phyloP scores from a whole-genome alignment of 2,329 filamentous ascomycete genomes.

The Hymenoscyphus albidus region DNA sequence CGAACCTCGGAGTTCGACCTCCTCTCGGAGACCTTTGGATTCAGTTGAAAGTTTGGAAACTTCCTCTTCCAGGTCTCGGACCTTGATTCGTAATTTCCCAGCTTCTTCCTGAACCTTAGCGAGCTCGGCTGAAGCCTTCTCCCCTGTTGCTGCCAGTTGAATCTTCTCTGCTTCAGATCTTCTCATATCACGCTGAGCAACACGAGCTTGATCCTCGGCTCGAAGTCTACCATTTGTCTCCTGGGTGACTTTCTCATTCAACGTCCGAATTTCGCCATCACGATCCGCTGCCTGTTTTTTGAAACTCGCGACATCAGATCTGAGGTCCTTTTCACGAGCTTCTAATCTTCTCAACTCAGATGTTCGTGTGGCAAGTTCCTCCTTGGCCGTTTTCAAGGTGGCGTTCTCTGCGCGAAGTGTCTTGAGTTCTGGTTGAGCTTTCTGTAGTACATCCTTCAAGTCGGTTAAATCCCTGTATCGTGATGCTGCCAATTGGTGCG shows the following conservation, averaged over 20 bases:
- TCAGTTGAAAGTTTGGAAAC: constrained; percentile 65
- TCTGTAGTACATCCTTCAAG: constrained; percentile 73
- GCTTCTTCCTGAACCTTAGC: constrained; percentile 70
- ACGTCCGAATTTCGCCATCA: constrained; percentile 69
- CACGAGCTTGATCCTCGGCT: constrained; percentile 74
- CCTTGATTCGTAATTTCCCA: constrained; percentile 56
- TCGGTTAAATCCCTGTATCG: constrained; percentile 86
- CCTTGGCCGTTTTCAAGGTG: constrained; percentile 68
- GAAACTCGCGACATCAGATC: constrained; percentile 65
- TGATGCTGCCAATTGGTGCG: constrained; percentile 79
- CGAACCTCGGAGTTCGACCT: constrained; percentile 76
- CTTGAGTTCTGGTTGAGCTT: constrained; percentile 81
- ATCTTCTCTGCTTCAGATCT: constrained; percentile 75
- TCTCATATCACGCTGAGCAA: constrained; percentile 72
- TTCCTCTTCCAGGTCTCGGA: constrained; percentile 70
- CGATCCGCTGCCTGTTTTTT: constrained; percentile 70
- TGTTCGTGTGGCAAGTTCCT: constrained; percentile 62
- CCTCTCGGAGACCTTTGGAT: constrained; percentile 65
- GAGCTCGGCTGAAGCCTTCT: constrained; percentile 69
- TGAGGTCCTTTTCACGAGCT: constrained; percentile 75
- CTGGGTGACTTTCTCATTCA: constrained; percentile 74
- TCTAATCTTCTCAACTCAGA: constrained; percentile 72
- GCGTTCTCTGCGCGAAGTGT: constrained; percentile 72
- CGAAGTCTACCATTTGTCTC: constrained; percentile 69
- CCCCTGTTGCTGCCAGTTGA: constrained; percentile 68